phyloP scores from a whole-genome alignment of 2,329 filamentous ascomycete genomes.

The Botryotinia narcissicola region DNA sequence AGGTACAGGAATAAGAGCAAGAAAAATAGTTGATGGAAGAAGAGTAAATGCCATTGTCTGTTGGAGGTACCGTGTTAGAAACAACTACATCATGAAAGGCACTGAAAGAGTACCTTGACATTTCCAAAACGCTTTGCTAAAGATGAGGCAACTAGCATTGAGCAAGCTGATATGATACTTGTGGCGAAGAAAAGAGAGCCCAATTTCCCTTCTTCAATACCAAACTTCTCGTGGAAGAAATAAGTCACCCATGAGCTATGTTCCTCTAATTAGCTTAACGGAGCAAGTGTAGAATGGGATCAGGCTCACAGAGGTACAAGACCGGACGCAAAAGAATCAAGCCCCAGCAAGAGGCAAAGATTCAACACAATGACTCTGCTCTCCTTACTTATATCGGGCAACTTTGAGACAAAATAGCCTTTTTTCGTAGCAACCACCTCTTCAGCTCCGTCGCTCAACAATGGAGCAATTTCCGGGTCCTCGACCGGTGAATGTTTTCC shows the following conservation, averaged over 20 bases:
- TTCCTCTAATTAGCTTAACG: constrained; percentile 40
- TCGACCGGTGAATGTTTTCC: constrained; percentile 37
- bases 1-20: constrained; percentile 61
- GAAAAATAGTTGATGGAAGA: constrained; percentile 64
- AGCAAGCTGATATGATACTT: constrained; percentile 50
- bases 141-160: constrained; percentile 53
- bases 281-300: background rate
- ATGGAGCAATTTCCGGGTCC: constrained; percentile 34
- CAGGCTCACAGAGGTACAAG: constrained; percentile 59
- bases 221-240: constrained; percentile 52
- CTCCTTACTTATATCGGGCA: constrained; percentile 57
- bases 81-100: constrained; percentile 30
- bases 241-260: constrained; percentile 58
- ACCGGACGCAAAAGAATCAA: constrained; percentile 70
- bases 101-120: constrained; percentile 51
- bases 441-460: constrained; percentile 31
- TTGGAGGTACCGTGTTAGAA: background rate
- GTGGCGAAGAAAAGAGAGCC: constrained; percentile 56
- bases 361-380: constrained; percentile 55
- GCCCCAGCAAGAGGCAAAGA: constrained; percentile 63
- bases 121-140: constrained; percentile 58
- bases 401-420: constrained; percentile 38
- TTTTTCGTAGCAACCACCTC: constrained; percentile 30
- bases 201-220: constrained; percentile 49
- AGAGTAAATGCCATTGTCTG: constrained; percentile 75